A percentile compares a stretch with the other conserved stretches of the same genome.
Conservation (phyloP, 441 rosid species). For the Caryocar brasiliense region DNA sequence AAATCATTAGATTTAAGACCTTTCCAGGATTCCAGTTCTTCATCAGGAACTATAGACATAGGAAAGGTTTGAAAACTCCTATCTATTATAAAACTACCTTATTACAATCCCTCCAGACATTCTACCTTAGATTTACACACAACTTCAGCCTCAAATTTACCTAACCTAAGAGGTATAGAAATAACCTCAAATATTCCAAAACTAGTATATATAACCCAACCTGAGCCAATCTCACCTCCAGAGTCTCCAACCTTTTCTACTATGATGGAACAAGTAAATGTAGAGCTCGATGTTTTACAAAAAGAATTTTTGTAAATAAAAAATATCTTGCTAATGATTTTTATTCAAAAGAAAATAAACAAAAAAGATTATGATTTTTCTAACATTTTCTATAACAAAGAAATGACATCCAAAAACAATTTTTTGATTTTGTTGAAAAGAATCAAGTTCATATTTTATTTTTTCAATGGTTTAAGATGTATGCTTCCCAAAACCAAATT, state of each 20-base stretch:
- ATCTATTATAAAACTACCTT: not conserved
- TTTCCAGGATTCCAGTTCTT: accelerated
- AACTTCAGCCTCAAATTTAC: too few species aligned
- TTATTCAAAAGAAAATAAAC: not conserved
- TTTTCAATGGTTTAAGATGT: too few species aligned
- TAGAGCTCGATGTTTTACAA: too few species aligned
- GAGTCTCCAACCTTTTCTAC: too few species aligned
- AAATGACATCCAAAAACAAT: too few species aligned
- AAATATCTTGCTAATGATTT: not conserved
- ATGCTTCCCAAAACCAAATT: too few species aligned
- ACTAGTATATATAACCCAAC: too few species aligned
- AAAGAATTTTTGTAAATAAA: not conserved
- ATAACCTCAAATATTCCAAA: too few species aligned
- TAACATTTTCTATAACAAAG: not conserved
- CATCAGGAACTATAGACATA: not conserved
- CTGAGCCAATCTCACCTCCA: not conserved
- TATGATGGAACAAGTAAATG: not conserved
- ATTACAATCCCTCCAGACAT: too few species aligned
- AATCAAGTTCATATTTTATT: too few species aligned
- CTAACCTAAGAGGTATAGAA: too few species aligned
- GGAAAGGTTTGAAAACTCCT: not conserved
- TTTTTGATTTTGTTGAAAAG: too few species aligned
- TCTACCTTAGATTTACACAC: not conserved
- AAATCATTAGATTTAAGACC: not conserved
- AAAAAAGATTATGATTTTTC: not conserved